These are phyloP conservation scores for Populus hybrid DNA, from an alignment of 441 rosid species.

Conservation along the genomic window DNA sequence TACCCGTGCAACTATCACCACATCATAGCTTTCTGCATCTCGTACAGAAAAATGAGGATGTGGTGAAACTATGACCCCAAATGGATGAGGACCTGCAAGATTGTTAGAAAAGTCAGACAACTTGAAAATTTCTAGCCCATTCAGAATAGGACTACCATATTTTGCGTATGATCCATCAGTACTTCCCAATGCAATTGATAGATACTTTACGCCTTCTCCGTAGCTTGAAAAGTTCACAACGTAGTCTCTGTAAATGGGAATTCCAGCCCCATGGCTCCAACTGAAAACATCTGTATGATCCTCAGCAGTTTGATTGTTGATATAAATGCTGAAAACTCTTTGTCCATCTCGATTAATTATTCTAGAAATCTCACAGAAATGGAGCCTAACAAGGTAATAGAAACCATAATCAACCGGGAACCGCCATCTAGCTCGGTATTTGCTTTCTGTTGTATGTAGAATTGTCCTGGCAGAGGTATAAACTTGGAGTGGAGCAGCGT, in stretches of 20 bases:
- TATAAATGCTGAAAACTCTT: conserved; percentile 17
- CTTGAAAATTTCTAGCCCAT: conserved; percentile 36
- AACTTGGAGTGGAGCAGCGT: conserved; percentile 10
- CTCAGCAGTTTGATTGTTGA: conserved; percentile 19
- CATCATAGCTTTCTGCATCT: not conserved
- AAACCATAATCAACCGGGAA: conserved; percentile 29
- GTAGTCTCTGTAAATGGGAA: conserved; percentile 23
- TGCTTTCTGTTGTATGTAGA: not conserved
- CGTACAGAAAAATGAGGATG: not conserved
- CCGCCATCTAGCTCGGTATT: conserved; percentile 8
- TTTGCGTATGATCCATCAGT: not conserved
- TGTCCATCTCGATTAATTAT: not conserved
- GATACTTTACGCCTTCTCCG: not conserved
- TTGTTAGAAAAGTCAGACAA: conserved; percentile 15
- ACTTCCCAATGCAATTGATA: not conserved
- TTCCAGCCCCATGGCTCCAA: conserved; percentile 11
- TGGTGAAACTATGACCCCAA: not conserved
- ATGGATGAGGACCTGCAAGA: conserved; percentile 30
- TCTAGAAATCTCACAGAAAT: conserved; percentile 28
- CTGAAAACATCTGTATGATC: conserved; percentile 15
- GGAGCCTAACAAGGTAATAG: conserved; percentile 28
- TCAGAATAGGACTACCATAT: conserved; percentile 17
- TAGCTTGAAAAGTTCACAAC: conserved; percentile 8
- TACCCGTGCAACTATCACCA: not conserved
- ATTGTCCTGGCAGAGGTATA: conserved; percentile 19